phyloP scores from a whole-genome alignment of 176 grass and related monocot genomes.

The Oryza brachyantha region DNA sequence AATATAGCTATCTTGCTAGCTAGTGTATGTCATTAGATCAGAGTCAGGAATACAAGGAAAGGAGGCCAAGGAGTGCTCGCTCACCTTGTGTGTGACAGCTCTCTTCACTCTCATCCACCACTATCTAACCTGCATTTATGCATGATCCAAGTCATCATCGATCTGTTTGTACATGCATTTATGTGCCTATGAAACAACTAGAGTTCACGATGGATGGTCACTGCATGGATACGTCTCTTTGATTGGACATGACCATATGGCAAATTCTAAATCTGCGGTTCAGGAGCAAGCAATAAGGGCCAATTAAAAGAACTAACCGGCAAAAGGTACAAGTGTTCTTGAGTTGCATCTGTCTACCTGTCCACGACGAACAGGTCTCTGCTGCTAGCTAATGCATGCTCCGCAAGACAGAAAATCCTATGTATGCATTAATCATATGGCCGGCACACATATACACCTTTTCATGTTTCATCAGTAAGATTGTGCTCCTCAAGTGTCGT shows the following conservation, averaged over 20 bases:
- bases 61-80: not conserved
- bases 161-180: not conserved
- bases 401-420: not conserved
- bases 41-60: not conserved
- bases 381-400: not conserved
- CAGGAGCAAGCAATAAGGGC: not conserved
- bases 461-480: not conserved
- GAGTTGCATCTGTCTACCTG: not conserved
- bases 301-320: too few species aligned
- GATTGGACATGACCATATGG: not conserved
- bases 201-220: not conserved
- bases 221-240: not conserved
- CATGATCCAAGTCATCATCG: not conserved
- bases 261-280: not conserved
- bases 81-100: not conserved
- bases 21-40: not conserved
- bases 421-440: too few species aligned
- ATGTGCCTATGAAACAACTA: not conserved
- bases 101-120: not conserved
- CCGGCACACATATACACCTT: not conserved
- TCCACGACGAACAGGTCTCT: not conserved
- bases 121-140: not conserved
- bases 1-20: too few species aligned
- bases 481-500: not conserved
- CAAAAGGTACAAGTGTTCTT: too few species aligned